Conservation (phyloP, 192 early-diverging fungal species). For the Mortierella hygrophila region DNA sequence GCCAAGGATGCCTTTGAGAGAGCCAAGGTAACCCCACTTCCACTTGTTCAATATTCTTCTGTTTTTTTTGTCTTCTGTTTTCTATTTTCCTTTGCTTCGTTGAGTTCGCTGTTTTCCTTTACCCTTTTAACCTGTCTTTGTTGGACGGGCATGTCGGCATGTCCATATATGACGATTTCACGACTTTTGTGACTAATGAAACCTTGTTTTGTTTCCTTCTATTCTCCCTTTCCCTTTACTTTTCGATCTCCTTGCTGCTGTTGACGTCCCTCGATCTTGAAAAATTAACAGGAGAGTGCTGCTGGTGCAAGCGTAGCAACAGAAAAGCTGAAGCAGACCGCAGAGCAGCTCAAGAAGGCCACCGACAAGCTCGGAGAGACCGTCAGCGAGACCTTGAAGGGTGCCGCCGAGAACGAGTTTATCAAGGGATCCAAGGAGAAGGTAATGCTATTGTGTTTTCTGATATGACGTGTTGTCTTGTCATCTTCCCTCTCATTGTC, state of each 20-base stretch:
- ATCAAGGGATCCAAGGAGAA: constrained; percentile 84
- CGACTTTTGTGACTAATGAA: neutral
- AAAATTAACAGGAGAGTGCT: constrained; percentile 52
- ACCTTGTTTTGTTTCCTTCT: neutral
- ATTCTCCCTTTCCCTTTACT: constrained; percentile 2
- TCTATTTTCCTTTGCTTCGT: neutral
- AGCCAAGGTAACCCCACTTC: constrained; percentile 62
- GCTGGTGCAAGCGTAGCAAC: constrained; percentile 54
- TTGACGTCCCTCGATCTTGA: constrained; percentile 7
- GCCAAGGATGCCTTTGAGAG: constrained; percentile 81
- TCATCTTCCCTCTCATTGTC: neutral
- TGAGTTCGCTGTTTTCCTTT: neutral
- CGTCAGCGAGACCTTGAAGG: constrained; percentile 74
- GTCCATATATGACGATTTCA: neutral
- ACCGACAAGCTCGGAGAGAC: constrained; percentile 77
- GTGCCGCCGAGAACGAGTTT: constrained; percentile 79
- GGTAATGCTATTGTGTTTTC: constrained; percentile 48
- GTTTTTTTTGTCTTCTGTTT: neutral
- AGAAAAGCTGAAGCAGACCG: constrained; percentile 68
- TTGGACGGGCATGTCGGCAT: neutral
- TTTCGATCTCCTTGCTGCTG: neutral
- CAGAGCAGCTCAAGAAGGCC: constrained; percentile 77
- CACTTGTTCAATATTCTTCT: constrained; percentile 1
- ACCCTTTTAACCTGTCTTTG: neutral
- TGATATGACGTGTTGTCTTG: neutral